Evolutionary conservation across 2,329 filamentous ascomycete species (phyloP), one percentile per base, ranked within the genome.

Genomic region (Tolypocladium paradoxum): DNA sequence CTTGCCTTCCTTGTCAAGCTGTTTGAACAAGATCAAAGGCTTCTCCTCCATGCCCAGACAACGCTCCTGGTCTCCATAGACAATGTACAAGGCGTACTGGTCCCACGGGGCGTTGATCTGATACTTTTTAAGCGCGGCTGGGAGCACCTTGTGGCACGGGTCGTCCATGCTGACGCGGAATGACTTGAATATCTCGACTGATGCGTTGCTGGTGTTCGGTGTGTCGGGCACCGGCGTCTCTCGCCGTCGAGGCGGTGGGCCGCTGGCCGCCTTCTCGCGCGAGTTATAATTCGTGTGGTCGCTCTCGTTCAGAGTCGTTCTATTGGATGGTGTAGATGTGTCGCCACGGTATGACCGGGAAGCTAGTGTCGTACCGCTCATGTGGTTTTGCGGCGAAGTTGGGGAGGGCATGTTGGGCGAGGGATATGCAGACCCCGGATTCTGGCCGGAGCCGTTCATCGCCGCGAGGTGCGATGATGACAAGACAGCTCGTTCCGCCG

Each of bases 111-210:
- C 92, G 60, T 95, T 92, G 74, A 99, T 99, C 66, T 97, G 93
- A 73, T 99, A 99, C 68, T 96, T 96, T 68, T 95, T 95, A 20
- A 99, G 79, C 2, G 93, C 93, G 18, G 95, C 93, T 1, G 93
- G 93, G 2, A 99, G 78, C 31, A 99, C 93, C 68, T 96, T 96
- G 74, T 96, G 88, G 73, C 93, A 99, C 3, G 93, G 93, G 65
- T 99, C 93, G 61, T 99, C 93, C 81, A 97, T 95, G 66, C 88
- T 93, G 57, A 99, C 93, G 38, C 92, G 85, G 79, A 99, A 99
- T 1, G 89, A 95, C 69, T 99, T 99, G 83, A 97, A 97, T 55
- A 99, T 96, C 70, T 99, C 93, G 55, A 96, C 91, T 1, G 81
- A 82, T 14, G 78, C 73, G 55, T 78, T 78, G 62, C 74, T 76